These are phyloP conservation scores for Pichia sp. DNA, from an alignment of 1,139 yeast genomes.

Conservation along the genomic window DNA sequence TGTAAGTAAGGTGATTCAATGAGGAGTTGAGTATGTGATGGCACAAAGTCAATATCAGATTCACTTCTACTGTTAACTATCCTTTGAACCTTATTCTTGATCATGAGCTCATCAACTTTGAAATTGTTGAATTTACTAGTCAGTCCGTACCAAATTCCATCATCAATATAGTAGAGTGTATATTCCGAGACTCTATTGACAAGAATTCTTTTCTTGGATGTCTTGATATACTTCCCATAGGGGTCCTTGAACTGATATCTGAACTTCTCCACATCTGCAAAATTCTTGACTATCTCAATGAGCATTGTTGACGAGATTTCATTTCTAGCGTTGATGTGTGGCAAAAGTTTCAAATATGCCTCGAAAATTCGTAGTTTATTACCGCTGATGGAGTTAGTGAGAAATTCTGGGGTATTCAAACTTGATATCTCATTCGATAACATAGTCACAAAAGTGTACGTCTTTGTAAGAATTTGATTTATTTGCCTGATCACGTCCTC, in stretches of 20 bases:
- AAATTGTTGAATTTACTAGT: conserved; percentile 34
- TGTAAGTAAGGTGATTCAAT: conserved; percentile 24
- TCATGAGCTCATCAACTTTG: conserved; percentile 30
- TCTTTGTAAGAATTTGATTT: conserved; percentile 36
- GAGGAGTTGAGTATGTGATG: conserved; percentile 12
- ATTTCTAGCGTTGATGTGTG: conserved; percentile 29
- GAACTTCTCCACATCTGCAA: conserved; percentile 33
- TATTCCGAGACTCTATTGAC: conserved; percentile 13
- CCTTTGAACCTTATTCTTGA: conserved; percentile 18
- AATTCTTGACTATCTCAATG: conserved; percentile 37
- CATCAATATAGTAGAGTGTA: conserved; percentile 27
- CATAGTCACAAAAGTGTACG: conserved; percentile 29
- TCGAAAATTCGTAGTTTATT: conserved; percentile 39
- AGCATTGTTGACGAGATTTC: conserved; percentile 41
- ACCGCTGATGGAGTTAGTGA: conserved; percentile 25
- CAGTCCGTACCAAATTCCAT: conserved; percentile 36
- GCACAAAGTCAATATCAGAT: conserved; percentile 16
- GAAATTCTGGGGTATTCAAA: conserved; percentile 7
- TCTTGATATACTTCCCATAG: conserved; percentile 8
- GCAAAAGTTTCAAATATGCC: conserved; percentile 34
- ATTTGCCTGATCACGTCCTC: conserved; percentile 36
- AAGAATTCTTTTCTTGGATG: conserved; percentile 9
- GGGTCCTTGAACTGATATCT: conserved; percentile 12
- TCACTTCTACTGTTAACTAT: conserved; percentile 2
- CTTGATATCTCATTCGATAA: conserved; percentile 21